Percentiles rank a stretch among this genome's conserved stretches.
phyloP scores from a whole-genome alignment of 2,329 filamentous ascomycete species.

The Scedosporium boydii region DNA sequence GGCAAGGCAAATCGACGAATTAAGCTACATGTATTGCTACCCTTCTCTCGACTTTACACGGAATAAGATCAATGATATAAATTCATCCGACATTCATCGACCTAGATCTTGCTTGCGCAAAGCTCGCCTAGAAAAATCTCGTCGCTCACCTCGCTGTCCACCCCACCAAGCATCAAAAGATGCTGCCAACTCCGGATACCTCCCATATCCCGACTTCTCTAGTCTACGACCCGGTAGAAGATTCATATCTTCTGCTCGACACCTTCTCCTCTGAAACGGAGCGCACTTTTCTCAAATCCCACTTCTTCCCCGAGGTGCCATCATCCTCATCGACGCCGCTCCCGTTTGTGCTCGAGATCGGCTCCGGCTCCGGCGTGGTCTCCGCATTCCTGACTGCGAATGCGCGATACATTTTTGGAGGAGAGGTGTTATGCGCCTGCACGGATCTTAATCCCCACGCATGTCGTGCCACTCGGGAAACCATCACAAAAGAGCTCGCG shows the following conservation, averaged over 20 bases:
- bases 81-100: no score
- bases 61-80: no score
- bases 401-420: slow-evolving; percentile 23
- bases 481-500: slow-evolving; percentile 40
- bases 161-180: slow-evolving; percentile 23
- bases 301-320: slow-evolving; percentile 35
- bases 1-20: no score
- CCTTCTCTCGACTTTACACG: no score
- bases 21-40: no score
- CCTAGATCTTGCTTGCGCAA: no score
- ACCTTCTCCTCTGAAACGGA: slow-evolving; percentile 69
- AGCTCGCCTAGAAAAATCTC: no score
- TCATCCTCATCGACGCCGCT: slow-evolving; percentile 15
- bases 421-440: slow-evolving; percentile 57
- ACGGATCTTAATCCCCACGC: slow-evolving; percentile 82
- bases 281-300: slow-evolving; percentile 53
- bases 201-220: slow-evolving; percentile 81
- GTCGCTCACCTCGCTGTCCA: background rate
- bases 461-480: slow-evolving; percentile 64
- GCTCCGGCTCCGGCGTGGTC: slow-evolving; percentile 89
- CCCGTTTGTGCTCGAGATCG: slow-evolving; percentile 73
- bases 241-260: slow-evolving; percentile 90
- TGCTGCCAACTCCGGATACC: slow-evolving; percentile 91
- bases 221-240: slow-evolving; percentile 92
- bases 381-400: slow-evolving; percentile 74